Evolutionary conservation across 1,139 yeast species (phyloP), one percentile per base, ranked within the genome.

Genomic region (Sugiyamaella sp.): DNA sequence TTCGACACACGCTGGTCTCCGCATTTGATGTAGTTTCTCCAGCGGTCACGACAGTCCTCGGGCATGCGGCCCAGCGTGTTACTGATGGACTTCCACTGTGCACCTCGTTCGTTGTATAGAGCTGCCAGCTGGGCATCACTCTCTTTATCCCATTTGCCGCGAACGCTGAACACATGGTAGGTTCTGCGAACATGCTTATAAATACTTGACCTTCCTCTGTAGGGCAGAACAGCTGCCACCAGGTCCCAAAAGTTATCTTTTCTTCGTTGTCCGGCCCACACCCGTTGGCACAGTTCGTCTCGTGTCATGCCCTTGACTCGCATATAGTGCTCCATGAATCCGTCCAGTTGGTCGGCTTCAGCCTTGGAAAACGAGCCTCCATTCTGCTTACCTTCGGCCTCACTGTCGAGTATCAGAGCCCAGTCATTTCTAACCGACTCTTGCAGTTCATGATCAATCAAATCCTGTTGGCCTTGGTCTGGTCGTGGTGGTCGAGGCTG

Each of bases 1-100:
- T 88, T 85, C 49, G 80, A 79, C 14, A 82, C 80, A 59, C 97
- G 76, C 54, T 80, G 81, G 14, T 75, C 76, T 25, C 97, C 97
- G 73, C 97, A 90, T 69, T 90, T 90, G 57, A 90, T 86, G 66
- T 91, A 91, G 69, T 91, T 91, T 70, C 98, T 79, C 96, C 96
- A 91, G 60, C 98, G 78, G 68, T 91, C 98, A 60, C 98, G 79
- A 69, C 97, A 90, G 72, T 91, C 98, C 66, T 91, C 98, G 0
- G 98, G 97, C 98, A 91, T 91, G 64, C 98, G 79, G 10, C 89
- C 89, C 82, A 90, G 75, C 6, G 77, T 72, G 53, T 79, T 79
- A 2, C 97, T 97, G 58, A 90, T 86, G 43, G 78, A 77, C 62
- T 88, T 87, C 97, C 97, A 90, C 65, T 86, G 89, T 12, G 93